phyloP scores from a whole-genome alignment of 495 filamentous ascomycete genomes.

The Tuber aestivum region DNA sequence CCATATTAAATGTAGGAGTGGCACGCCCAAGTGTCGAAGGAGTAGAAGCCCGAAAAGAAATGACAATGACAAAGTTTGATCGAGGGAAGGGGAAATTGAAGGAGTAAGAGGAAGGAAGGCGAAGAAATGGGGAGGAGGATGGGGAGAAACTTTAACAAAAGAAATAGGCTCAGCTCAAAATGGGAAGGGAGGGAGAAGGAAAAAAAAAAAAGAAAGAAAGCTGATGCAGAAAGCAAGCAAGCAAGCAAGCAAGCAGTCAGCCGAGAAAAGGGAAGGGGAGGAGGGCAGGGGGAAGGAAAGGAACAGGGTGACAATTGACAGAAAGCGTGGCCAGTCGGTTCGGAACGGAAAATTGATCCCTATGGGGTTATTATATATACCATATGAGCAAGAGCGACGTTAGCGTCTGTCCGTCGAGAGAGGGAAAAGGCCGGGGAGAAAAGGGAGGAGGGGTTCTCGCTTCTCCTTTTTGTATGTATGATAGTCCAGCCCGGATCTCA shows the following conservation, averaged over 20 bases:
- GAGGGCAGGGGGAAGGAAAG: background rate
- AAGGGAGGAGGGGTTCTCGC: background rate
- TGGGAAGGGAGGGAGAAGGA: background rate
- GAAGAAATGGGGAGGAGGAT: background rate
- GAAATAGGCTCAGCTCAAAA: background rate
- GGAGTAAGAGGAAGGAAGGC: background rate
- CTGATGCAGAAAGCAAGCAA: background rate
- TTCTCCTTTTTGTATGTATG: background rate
- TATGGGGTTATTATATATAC: too few relatives aligned
- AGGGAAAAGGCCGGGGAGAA: background rate
- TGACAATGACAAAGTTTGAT: background rate
- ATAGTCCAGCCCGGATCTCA: background rate
- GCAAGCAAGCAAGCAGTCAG: background rate
- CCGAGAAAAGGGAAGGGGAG: background rate
- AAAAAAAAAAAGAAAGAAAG: background rate
- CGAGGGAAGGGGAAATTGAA: too few relatives aligned
- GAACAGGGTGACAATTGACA: conserved; percentile 1
- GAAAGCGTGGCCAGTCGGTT: background rate
- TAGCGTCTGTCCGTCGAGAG: background rate
- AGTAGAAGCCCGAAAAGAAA: background rate
- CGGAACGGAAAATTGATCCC: background rate
- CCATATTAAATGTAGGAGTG: background rate
- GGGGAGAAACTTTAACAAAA: background rate
- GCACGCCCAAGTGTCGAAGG: background rate
- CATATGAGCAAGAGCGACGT: background rate